These are phyloP conservation scores for Brachypodium distachyon DNA, from an alignment of 202 grass and related monocot species.

Conservation along the genomic window DNA sequence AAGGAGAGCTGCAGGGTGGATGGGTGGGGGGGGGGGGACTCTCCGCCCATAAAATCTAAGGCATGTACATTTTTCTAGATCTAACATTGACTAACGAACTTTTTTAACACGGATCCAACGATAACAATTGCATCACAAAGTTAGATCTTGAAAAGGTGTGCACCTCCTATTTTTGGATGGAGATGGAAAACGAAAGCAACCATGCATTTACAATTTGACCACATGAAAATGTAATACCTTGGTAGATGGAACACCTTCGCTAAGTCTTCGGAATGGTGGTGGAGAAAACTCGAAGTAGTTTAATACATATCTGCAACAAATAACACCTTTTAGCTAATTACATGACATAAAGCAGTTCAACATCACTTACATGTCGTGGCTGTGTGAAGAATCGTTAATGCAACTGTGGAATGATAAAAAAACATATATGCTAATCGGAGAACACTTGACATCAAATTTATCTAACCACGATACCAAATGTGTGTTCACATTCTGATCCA, in stretches of 20 bases:
- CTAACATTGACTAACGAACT: too few species aligned
- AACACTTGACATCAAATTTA: background rate
- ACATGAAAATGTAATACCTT: slow-evolving; percentile 42
- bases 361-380: background rate
- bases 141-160: too few species aligned
- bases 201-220: background rate
- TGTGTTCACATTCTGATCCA: background rate
- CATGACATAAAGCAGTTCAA: background rate
- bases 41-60: too few species aligned
- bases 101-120: too few species aligned
- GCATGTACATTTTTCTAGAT: too few species aligned
- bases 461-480: background rate
- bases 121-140: too few species aligned
- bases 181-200: background rate
- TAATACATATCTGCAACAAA: slow-evolving; percentile 48
- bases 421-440: background rate
- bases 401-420: background rate
- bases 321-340: slow-evolving; percentile 13
- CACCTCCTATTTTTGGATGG: too few species aligned
- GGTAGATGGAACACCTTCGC: slow-evolving; percentile 18
- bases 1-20: too few species aligned
- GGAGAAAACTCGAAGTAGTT: slow-evolving; percentile 79
- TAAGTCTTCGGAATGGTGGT: slow-evolving; percentile 65
- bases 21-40: too few species aligned
- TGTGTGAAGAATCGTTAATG: background rate